Base-by-base conservation (phyloP, 768 basidiomycete species). In the Dioszegia hungarica region DNA sequence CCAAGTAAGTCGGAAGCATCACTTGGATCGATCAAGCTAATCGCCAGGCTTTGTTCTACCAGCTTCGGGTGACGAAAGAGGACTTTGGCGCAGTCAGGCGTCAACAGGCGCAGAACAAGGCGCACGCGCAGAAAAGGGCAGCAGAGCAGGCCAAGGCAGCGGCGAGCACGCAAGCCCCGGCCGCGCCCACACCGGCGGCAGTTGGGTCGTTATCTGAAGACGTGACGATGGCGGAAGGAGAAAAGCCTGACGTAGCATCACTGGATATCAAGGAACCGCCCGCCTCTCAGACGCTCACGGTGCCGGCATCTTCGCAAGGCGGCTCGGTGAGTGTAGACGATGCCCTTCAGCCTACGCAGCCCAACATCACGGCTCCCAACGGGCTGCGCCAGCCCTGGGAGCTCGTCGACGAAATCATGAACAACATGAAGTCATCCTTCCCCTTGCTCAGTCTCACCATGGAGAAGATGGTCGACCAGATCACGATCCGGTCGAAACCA, bases 401-500 rank as follows among this genome's bases (percentile, higher is more conserved):
- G 52, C 82, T 88, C 66, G 85, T 95, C 6, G 95, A 99, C 20
- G 95, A 98, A 70, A 84, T 98, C 56, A 84, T 92, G 38, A 87
- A 92, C 71, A 85, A 90, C 34, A 80, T 98, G 67, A 98, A 99
- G 79, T 95, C 94, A 0, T 86, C 90, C 0, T 95, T 93, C 81
- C 95, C 95, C 0, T 81, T 99, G 6, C 82, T 99, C 33, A 89
- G 94, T 28, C 80, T 98, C 20, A 95, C 91, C 55, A 81, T 99
- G 81, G 95, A 99, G 78, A 93, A 90, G 15, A 88, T 97, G 82
- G 88, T 93, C 3, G 95, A 99, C 63, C 92, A 97, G 76, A 88
- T 99, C 62, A 81, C 85, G 20, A 83, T 85, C 57, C 84, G 91
- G 49, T 94, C 97, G 79, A 94, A 95, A 74, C 84, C 88, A 1